Percentiles rank a stretch among this genome's conserved stretches.
Evolutionary conservation across 192 early-diverging fungal genomes (phyloP).

Genomic region (Powellomyces hirtus): DNA sequence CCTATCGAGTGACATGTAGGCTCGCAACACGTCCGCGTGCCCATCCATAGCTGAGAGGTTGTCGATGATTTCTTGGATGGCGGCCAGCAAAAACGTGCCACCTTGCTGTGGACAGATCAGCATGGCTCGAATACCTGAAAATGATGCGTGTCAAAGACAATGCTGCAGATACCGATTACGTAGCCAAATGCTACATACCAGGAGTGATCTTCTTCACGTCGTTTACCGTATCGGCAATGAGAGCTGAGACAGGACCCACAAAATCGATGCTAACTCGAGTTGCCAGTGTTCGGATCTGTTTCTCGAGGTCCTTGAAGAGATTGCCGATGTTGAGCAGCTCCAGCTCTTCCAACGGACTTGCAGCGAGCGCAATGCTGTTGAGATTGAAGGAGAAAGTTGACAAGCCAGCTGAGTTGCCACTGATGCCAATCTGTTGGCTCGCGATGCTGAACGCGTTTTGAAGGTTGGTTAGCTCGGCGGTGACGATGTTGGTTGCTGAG

Average conservation of each 20-base stretch:
- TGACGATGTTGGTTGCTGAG: no score
- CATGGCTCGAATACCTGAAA: not conserved
- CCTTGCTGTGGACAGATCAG: not conserved
- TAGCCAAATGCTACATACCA: no score
- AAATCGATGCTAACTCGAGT: not conserved
- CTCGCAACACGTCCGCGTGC: no score
- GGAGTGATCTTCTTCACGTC: not conserved
- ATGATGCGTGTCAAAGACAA: no score
- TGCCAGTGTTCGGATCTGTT: not conserved
- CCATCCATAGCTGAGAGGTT: no score
- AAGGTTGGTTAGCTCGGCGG: no score
- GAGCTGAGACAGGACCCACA: not conserved
- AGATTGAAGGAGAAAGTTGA: not conserved
- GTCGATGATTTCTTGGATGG: no score
- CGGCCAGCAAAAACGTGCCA: not conserved
- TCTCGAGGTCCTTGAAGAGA: not conserved
- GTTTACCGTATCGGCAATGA: not conserved
- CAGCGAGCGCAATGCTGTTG: not conserved
- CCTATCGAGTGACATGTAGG: no score
- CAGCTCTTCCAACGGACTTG: not conserved
- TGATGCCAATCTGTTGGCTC: no score
- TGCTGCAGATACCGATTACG: no score
- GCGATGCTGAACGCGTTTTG: no score
- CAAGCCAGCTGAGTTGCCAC: no score
- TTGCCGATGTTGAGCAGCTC: not conserved